Evolutionary conservation across 768 basidiomycete species (phyloP).

Genomic region (Boletus patriciae): DNA sequence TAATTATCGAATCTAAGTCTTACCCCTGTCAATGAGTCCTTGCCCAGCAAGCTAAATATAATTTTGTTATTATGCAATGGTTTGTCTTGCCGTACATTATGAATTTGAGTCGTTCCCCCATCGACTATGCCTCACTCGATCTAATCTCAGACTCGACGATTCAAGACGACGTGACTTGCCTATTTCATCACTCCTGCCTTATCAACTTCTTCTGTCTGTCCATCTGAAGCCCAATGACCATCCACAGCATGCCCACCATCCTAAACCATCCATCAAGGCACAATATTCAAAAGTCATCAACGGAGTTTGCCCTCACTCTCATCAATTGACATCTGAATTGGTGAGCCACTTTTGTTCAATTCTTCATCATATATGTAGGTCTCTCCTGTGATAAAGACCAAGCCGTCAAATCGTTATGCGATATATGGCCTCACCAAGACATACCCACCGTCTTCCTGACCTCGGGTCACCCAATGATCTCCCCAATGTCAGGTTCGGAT

Average conservation of each 20-base stretch:
- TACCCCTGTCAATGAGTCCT: no score
- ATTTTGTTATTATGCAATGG: no score
- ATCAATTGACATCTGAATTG: no score
- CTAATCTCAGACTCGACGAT: constrained; percentile 32
- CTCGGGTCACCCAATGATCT: constrained; percentile 31
- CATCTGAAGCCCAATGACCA: constrained; percentile 40
- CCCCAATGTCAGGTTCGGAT: constrained; percentile 14
- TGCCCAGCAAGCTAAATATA: no score
- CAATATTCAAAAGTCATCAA: constrained; percentile 55
- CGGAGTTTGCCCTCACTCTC: no score
- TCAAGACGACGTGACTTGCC: constrained; percentile 33
- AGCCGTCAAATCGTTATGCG: constrained; percentile 72
- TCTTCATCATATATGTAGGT: neutral
- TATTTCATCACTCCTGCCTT: constrained; percentile 61
- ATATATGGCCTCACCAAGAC: constrained; percentile 79
- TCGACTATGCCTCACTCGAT: constrained; percentile 48
- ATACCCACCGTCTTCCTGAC: constrained; percentile 60
- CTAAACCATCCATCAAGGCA: constrained; percentile 31
- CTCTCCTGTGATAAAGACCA: constrained; percentile 51
- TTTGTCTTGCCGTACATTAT: no score
- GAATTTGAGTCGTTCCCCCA: no score
- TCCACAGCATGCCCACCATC: constrained; percentile 32
- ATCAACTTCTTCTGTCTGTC: constrained; percentile 48
- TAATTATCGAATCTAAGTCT: no score
- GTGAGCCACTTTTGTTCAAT: constrained; percentile 43